Evolutionary conservation across 2,329 filamentous ascomycete genomes (phyloP).

Genomic region (Epichloe aotearoae): DNA sequence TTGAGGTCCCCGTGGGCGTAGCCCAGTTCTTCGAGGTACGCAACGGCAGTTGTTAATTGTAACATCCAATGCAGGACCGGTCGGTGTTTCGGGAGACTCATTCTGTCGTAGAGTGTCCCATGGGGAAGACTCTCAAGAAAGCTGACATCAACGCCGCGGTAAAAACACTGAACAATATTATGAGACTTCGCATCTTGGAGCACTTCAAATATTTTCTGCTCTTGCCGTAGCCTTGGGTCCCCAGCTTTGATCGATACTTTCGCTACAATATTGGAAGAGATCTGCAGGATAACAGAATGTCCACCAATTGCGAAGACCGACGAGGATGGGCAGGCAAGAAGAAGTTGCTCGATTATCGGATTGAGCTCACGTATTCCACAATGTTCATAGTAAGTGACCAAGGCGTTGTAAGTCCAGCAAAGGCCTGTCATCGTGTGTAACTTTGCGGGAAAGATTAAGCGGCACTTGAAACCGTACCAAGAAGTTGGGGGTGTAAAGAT

Average conservation of each 20-base stretch:
- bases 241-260: conserved; percentile 9
- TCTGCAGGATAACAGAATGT: conserved; percentile 9
- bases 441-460: too few relatives aligned
- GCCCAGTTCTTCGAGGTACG: conserved; percentile 7
- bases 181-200: conserved; percentile 5
- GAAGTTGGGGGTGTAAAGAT: too few relatives aligned
- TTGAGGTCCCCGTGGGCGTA: conserved; percentile 10
- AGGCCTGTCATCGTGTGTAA: neutral
- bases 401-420: neutral
- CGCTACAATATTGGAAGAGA: conserved; percentile 8
- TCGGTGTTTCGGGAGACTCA: neutral
- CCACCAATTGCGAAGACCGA: conserved; percentile 8
- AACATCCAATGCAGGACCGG: conserved; percentile 9
- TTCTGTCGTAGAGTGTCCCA: conserved; percentile 8
- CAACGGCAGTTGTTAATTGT: conserved; percentile 7
- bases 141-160: conserved; percentile 5
- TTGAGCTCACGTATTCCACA: conserved; percentile 1
- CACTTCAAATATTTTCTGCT: conserved; percentile 8
- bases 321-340: conserved; percentile 6
- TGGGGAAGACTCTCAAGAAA: conserved; percentile 8
- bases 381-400: neutral
- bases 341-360: conserved; percentile 6
- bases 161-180: conserved; percentile 6
- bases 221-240: conserved; percentile 7
- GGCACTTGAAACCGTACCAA: too few relatives aligned